Conservation (phyloP, 1,139 yeast genomes). For the Saccharomyces hybrid region DNA sequence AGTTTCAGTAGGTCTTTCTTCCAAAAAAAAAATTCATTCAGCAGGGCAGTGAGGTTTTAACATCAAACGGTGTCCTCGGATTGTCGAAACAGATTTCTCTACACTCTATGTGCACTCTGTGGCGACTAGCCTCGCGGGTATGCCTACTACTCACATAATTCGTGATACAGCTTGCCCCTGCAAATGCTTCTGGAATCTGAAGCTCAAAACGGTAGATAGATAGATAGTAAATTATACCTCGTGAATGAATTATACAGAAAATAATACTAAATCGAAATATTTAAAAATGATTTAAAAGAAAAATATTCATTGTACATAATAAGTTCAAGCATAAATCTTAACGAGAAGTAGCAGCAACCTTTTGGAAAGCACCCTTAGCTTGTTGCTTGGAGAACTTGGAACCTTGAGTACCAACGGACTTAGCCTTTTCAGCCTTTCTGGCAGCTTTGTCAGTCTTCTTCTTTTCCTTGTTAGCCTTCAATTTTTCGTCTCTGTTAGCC, state of each 20-base stretch:
- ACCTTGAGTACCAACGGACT: constrained; percentile 68
- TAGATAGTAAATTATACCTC: constrained; percentile 2
- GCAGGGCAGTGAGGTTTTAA: neutral
- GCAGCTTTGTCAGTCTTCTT: constrained; percentile 89
- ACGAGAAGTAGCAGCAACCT: constrained; percentile 95
- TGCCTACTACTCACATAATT: too few species aligned
- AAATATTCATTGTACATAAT: neutral
- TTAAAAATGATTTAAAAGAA: constrained; percentile 8
- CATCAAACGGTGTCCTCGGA: neutral
- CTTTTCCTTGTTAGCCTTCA: constrained; percentile 89
- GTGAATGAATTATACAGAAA: constrained; percentile 11
- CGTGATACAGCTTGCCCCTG: neutral
- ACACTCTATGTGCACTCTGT: too few species aligned
- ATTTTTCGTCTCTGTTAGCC: constrained; percentile 92
- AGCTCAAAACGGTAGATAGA: neutral
- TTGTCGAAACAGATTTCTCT: neutral
- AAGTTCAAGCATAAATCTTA: constrained; percentile 35
- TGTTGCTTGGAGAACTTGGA: constrained; percentile 72
- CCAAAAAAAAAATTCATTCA: too few species aligned
- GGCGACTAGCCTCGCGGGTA: too few species aligned
- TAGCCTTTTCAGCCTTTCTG: constrained; percentile 93
- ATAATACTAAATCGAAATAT: constrained; percentile 9
- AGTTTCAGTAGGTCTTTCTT: neutral
- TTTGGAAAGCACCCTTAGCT: constrained; percentile 92
- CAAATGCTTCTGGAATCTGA: neutral